phyloP scores from a whole-genome alignment of 441 rosid genomes.

The Croton setiger region DNA sequence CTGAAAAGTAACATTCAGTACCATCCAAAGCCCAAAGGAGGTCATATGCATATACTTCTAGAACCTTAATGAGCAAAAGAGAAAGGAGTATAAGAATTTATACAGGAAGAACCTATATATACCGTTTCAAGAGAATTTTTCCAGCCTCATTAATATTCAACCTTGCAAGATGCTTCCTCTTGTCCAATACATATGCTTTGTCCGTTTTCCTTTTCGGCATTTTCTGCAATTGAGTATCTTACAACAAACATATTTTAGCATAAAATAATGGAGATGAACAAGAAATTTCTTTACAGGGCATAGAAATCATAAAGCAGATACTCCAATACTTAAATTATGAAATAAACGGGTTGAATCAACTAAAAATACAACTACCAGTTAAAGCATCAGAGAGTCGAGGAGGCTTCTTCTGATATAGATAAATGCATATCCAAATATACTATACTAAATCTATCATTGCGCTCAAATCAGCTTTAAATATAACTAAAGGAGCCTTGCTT shows the following conservation, averaged over 20 bases:
- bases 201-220: conserved; percentile 96
- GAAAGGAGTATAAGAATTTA: background rate
- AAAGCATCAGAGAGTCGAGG: background rate
- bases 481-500: background rate
- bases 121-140: conserved; percentile 80
- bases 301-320: background rate
- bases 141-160: conserved; percentile 71
- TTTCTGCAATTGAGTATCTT: conserved; percentile 98
- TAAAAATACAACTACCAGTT: background rate
- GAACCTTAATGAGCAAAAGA: background rate
- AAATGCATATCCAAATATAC: background rate
- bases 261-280: background rate
- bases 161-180: conserved; percentile 86
- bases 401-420: background rate
- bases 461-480: background rate
- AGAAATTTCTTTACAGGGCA: background rate
- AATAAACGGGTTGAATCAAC: background rate
- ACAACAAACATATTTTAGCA: conserved; percentile 33
- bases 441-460: background rate
- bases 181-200: conserved; percentile 80
- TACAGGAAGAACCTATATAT: conserved; percentile 16
- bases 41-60: background rate
- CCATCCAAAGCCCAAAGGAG: background rate
- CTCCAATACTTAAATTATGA: background rate
- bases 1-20: background rate